Conservation (phyloP, 345 rosid genomes). For the Hibiscus trionum region DNA sequence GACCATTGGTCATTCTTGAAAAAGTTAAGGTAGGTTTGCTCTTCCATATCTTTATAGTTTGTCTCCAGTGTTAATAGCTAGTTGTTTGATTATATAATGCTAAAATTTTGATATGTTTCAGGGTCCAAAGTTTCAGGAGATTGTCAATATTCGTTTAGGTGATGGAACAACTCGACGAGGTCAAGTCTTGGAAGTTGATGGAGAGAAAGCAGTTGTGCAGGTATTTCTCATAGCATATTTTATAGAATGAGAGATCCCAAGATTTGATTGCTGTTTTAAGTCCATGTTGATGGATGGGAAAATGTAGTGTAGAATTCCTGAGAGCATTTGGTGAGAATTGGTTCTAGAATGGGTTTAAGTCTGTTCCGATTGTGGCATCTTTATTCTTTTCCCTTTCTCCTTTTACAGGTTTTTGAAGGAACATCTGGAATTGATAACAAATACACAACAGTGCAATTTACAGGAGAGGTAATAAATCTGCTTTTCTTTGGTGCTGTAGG, state of each 20-base stretch:
- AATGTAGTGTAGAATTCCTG: neutral
- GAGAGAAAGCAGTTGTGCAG: slow-evolving; percentile 98
- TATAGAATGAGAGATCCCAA: neutral
- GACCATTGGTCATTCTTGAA: slow-evolving; percentile 86
- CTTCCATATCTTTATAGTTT: neutral
- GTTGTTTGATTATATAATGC: neutral
- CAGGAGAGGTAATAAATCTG: slow-evolving; percentile 62
- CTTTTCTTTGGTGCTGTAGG: neutral
- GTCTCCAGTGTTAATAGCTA: neutral
- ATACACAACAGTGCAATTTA: slow-evolving; percentile 85
- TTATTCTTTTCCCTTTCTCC: slow-evolving; percentile 10
- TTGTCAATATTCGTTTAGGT: slow-evolving; percentile 89
- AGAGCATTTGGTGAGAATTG: neutral
- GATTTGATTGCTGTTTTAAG: neutral
- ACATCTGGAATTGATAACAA: slow-evolving; percentile 94
- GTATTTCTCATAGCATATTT: slow-evolving; percentile 22
- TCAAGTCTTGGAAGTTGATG: slow-evolving; percentile 95
- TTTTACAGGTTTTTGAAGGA: slow-evolving; percentile 79
- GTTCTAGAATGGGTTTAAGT: neutral
- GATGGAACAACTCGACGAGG: slow-evolving; percentile 94
- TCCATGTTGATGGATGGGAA: neutral
- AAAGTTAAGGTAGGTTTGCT: slow-evolving; percentile 67
- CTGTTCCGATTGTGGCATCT: neutral
- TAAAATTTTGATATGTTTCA: slow-evolving; percentile 12
- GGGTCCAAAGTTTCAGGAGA: slow-evolving; percentile 98